Percentiles rank a stretch among this genome's conserved stretches.
Conservation (phyloP, 2,329 filamentous ascomycete genomes). For the Grosmannia penicillata region DNA sequence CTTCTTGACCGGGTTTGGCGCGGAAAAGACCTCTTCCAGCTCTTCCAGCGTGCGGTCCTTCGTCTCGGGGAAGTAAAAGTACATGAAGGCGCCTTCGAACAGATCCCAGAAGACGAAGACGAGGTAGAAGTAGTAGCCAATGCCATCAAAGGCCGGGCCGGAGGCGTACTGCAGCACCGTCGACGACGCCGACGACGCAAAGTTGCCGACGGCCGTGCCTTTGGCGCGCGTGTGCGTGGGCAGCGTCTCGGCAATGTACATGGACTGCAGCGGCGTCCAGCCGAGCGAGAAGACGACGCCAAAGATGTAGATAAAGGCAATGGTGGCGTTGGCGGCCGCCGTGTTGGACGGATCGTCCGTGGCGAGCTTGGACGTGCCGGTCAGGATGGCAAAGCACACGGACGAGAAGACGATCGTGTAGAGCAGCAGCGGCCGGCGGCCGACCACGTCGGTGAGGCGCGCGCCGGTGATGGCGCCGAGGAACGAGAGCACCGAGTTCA, state of each 20-base stretch:
- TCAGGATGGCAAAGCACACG: slow-evolving; percentile 32
- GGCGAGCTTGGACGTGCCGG: slow-evolving; percentile 29
- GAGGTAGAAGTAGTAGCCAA: slow-evolving; percentile 26
- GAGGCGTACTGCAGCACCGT: slow-evolving; percentile 28
- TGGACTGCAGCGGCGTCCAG: slow-evolving; percentile 8
- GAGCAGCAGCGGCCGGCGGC: slow-evolving; percentile 40
- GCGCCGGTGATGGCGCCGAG: slow-evolving; percentile 37
- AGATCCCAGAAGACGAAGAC: slow-evolving; percentile 27
- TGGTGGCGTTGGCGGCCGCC: slow-evolving; percentile 6
- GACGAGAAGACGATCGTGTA: slow-evolving; percentile 30
- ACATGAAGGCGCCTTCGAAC: slow-evolving; percentile 21
- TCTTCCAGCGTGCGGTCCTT: slow-evolving; percentile 7
- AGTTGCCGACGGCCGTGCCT: slow-evolving; percentile 7
- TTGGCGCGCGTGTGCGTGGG: slow-evolving; percentile 8
- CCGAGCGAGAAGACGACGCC: slow-evolving; percentile 7
- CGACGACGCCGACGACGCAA: slow-evolving; percentile 7
- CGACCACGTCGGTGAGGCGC: slow-evolving; percentile 37
- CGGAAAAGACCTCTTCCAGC: slow-evolving; percentile 6
- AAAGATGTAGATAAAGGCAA: slow-evolving; percentile 9
- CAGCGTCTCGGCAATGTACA: slow-evolving; percentile 9
- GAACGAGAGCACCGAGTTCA: slow-evolving; percentile 38
- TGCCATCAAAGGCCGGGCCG: slow-evolving; percentile 20
- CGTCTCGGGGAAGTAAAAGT: slow-evolving; percentile 31
- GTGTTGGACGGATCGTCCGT: slow-evolving; percentile 11
- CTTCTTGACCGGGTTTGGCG: slow-evolving; percentile 8